Percentiles rank a stretch among this genome's conserved stretches.
Evolutionary conservation across 768 basidiomycete genomes (phyloP).

Genomic region (Pleurotus sapidus): DNA sequence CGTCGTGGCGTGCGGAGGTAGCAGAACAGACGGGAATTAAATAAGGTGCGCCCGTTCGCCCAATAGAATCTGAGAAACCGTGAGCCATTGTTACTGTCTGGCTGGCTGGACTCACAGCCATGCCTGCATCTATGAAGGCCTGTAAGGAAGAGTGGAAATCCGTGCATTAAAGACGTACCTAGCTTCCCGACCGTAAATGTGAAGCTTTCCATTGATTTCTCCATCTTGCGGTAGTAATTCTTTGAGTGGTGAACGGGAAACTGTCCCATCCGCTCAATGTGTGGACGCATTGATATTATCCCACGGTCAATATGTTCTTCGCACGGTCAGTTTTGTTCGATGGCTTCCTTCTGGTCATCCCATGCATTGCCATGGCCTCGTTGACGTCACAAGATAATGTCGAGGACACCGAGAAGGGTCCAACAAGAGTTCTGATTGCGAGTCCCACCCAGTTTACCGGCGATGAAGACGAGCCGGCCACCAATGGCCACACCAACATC

Average conservation of each 20-base stretch:
- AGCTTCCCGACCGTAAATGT: slow-evolving; percentile 97
- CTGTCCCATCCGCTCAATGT: no score
- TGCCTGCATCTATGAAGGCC: slow-evolving; percentile 77
- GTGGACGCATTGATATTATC: no score
- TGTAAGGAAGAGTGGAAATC: background rate
- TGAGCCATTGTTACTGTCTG: background rate
- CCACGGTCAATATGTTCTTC: no score
- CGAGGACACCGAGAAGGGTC: background rate
- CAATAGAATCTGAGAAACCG: slow-evolving; percentile 67
- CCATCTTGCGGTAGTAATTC: no score
- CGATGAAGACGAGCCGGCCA: slow-evolving; percentile 7
- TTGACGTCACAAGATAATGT: background rate
- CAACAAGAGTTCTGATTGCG: background rate
- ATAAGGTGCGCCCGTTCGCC: slow-evolving; percentile 95
- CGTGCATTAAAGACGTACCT: slow-evolving; percentile 46
- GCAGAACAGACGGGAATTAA: slow-evolving; percentile 93
- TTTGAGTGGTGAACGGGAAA: no score
- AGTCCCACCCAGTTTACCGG: slow-evolving; percentile 15
- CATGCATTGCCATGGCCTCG: slow-evolving; percentile 3
- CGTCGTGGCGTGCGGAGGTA: slow-evolving; percentile 88
- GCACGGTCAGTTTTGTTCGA: no score
- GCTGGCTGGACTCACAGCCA: slow-evolving; percentile 63
- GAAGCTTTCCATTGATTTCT: slow-evolving; percentile 59
- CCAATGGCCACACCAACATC: background rate
- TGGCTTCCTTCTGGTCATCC: no score